Conservation (phyloP, 371 early-diverging fungal species). For the Dinochytrium kinnereticum region DNA sequence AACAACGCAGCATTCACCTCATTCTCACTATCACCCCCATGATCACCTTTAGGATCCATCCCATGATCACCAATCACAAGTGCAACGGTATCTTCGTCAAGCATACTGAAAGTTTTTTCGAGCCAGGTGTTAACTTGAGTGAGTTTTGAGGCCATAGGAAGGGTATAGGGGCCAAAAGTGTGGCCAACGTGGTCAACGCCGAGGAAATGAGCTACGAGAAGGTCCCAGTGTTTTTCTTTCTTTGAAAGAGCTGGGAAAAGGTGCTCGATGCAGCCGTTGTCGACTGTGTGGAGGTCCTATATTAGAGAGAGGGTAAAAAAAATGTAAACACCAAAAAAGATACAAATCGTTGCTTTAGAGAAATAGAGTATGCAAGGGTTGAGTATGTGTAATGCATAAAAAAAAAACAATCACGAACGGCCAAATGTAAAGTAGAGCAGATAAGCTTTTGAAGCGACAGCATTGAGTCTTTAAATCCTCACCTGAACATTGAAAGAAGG, state of each 20-base stretch:
- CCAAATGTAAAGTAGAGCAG: too few species aligned
- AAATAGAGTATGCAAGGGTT: too few species aligned
- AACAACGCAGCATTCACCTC: constrained; percentile 89
- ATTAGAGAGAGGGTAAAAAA: too few species aligned
- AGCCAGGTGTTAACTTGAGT: constrained; percentile 83
- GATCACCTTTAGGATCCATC: constrained; percentile 97
- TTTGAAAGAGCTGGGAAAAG: constrained; percentile 54
- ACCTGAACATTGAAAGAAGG: constrained; percentile 82
- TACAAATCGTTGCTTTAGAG: too few species aligned
- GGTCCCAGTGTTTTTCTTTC: constrained; percentile 64
- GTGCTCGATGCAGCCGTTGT: constrained; percentile 76
- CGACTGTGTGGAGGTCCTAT: constrained; percentile 93
- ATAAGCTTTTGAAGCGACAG: too few species aligned
- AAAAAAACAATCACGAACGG: too few species aligned
- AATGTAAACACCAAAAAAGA: too few species aligned
- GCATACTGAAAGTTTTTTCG: constrained; percentile 62
- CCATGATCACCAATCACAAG: constrained; percentile 99
- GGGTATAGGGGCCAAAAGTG: constrained; percentile 86
- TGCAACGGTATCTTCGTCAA: constrained; percentile 88
- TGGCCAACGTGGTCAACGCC: constrained; percentile 98
- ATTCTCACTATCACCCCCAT: constrained; percentile 93
- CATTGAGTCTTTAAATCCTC: not conserved
- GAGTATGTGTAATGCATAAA: not conserved
- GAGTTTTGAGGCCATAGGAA: constrained; percentile 83
- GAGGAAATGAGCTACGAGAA: constrained; percentile 87